Percentiles rank a stretch among this genome's conserved stretches.
phyloP scores from a whole-genome alignment of 2,329 filamentous ascomycete genomes.

The Tolypocladium inflatum region DNA sequence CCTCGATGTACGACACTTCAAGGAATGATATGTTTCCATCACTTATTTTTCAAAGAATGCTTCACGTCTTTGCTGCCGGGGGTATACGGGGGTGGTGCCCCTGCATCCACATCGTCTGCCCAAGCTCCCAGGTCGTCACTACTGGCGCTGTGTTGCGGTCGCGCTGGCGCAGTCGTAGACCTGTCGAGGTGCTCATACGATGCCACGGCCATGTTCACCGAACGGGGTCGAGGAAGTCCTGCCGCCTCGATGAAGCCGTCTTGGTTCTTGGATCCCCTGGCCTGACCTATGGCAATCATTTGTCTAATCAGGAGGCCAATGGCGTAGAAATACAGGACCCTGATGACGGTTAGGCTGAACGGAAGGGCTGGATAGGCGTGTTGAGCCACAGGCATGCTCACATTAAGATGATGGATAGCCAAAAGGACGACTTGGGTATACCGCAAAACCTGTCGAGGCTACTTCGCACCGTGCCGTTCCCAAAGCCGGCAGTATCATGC shows the following conservation, averaged over 20 bases:
- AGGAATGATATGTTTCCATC: neutral
- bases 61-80: no score
- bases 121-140: neutral
- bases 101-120: neutral
- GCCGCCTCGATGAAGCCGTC: neutral
- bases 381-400: neutral
- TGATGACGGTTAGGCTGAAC: neutral
- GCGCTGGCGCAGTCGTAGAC: neutral
- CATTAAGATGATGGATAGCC: neutral
- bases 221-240: neutral
- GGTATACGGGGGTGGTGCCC: neutral
- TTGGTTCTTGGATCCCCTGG: neutral
- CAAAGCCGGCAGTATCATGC: neutral
- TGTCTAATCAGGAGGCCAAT: neutral
- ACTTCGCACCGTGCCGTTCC: neutral
- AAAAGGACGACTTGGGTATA: neutral
- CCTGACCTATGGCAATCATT: neutral
- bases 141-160: neutral
- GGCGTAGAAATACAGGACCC: neutral
- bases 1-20: neutral
- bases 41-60: neutral
- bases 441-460: neutral
- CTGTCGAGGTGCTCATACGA: neutral
- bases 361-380: neutral
- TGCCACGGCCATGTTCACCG: no score